Base-by-base conservation (phyloP, 2,329 filamentous ascomycete species). In the Grosmannia clavigera region DNA sequence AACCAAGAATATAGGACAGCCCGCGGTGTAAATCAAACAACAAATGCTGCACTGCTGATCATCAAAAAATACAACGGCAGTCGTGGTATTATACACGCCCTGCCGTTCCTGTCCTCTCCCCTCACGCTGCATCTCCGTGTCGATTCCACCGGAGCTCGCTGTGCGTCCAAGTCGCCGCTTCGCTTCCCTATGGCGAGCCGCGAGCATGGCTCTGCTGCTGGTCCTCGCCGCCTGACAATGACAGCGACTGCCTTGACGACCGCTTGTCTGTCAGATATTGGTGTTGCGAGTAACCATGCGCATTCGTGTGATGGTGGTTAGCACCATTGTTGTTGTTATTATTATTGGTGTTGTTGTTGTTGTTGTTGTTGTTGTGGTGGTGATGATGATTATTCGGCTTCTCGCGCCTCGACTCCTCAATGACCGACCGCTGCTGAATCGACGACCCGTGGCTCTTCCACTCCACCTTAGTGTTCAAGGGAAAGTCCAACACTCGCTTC, bases 391-490 rank as follows among this genome's bases (percentile, higher is more conserved):
- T 73, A 65, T 82, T 78, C 61, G 77, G 81, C 75, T 95, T 95
- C 69, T 96, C 91, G 66, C 92, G 90, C 63, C 92, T 87, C 60
- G 90, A 89, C 73, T 96, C 90, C 68, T 96, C 92, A 64, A 96
- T 91, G 25, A 89, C 89, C 35, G 87, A 88, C 66, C 91, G 84
- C 75, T 96, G 92, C 66, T 90, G 88, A 70, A 99, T 96, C 73
- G 90, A 96, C 65, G 92, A 90, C 70, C 96, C 92, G 72, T 99
- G 94, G 70, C 88, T 94, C 76, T 96, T 95, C 84, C 92, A 99
- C 67, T 94, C 85, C 62, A 99, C 87, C 69, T 88, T 88, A 46
- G 94, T 97, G 71, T 96, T 92, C 53, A 84, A 76, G 1, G 92
- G 92, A 70, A 96, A 89, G 66, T 84, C 82, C 60, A 99, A 84